Percentiles rank a stretch among this genome's conserved stretches.
Conservation (phyloP, 2,329 filamentous ascomycete genomes). For the Claviceps sorghi region DNA sequence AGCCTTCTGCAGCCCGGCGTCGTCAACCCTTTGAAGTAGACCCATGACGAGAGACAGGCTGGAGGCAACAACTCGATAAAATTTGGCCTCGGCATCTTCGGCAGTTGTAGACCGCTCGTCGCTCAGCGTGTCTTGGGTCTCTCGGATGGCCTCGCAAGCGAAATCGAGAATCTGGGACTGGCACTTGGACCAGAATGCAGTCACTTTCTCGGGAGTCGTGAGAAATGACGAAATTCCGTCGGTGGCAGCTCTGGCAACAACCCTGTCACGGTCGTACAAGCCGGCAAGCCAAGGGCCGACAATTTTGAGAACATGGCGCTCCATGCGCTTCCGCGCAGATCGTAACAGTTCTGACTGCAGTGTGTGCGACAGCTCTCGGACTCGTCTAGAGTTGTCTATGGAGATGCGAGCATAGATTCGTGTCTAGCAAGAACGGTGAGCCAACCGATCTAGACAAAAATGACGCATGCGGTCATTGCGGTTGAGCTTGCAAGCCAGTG, state of each 20-base stretch:
- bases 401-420: slow-evolving; percentile 77
- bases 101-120: slow-evolving; percentile 72
- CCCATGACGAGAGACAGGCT: slow-evolving; percentile 40
- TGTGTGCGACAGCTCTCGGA: slow-evolving; percentile 72
- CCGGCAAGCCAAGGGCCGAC: slow-evolving; percentile 87
- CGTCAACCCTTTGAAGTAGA: slow-evolving; percentile 31
- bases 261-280: slow-evolving; percentile 70
- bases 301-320: slow-evolving; percentile 59
- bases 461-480: neutral
- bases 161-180: slow-evolving; percentile 71
- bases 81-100: slow-evolving; percentile 78
- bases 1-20: slow-evolving; percentile 43
- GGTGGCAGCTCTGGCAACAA: slow-evolving; percentile 59
- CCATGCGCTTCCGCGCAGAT: slow-evolving; percentile 66
- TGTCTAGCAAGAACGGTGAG: slow-evolving; percentile 36
- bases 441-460: neutral
- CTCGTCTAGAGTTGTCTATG: slow-evolving; percentile 76
- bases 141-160: slow-evolving; percentile 63
- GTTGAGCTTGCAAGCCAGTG: neutral
- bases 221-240: slow-evolving; percentile 67
- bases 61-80: slow-evolving; percentile 54
- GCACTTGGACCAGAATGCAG: slow-evolving; percentile 65
- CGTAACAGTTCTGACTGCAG: slow-evolving; percentile 51
- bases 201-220: slow-evolving; percentile 62
- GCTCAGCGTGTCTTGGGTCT: slow-evolving; percentile 69